Evolutionary conservation across 2,329 filamentous ascomycete species (phyloP), one percentile per base, ranked within the genome.

Genomic region (Pseudovirgaria hyperparasitica): DNA sequence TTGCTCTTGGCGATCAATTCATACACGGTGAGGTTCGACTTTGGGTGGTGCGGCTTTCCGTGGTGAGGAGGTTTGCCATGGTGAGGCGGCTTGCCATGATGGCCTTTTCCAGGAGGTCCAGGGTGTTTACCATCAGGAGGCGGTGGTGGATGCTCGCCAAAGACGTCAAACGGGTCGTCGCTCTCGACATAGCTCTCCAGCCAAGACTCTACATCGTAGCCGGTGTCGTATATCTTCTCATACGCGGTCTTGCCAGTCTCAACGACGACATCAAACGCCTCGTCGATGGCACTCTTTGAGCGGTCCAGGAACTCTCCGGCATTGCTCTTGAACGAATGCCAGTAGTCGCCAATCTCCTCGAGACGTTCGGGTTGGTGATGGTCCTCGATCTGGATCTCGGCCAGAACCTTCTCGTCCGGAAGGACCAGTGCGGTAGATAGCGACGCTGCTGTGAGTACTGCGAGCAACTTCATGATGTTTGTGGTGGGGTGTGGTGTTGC

Each of bases 1-100:
- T 85, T 79, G 58, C 70, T 78, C 42, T 68, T 59, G n/a, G 69
- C 61, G 51, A 93, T 82, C 33, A 86, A 58, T 52, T 92, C 63
- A 54, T 86, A 92, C 23, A 92, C 70, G 12, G 84, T 92, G 46
- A 67, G 57, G 46, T 84, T 78, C 5, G 70, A 61, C 34, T 59
- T 57, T 25, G 48, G 50, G 36, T 62, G 51, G 18, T 53, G 48
- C 19, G 52, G 49, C 21, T 46, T 42, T 25, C 54, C 48, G 21
- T 48, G 43, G 24, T 52, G 52, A 11, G 49, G 54, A 25, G 47
- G 48, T 13, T 36, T 38, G 5, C 42, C 37, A 24, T 51, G 38
- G 13, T 32, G 18, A 19, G 19, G 30, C 5, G 27, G 30, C 19
- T 27, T 39, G 16, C 37, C 38, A 11, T 37, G 31, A 22, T 26